Evolutionary conservation across 768 basidiomycete species (phyloP).

Genomic region (Lentinula sp.): DNA sequence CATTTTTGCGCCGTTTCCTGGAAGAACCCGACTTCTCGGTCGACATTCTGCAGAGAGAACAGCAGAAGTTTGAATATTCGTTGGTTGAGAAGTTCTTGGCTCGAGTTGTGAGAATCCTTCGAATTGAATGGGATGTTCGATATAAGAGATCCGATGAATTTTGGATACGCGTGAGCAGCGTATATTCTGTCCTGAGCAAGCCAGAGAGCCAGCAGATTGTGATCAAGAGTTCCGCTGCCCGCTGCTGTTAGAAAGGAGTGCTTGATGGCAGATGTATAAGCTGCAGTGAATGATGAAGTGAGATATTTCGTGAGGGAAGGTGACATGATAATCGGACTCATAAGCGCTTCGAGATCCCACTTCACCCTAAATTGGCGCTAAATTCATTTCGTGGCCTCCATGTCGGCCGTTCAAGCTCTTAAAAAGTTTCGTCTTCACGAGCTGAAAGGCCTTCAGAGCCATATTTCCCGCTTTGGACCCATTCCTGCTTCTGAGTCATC

Average conservation of each 20-base stretch:
- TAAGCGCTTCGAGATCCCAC: neutral
- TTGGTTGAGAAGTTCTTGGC: conserved; percentile 29
- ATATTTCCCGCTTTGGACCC: conserved; percentile 30
- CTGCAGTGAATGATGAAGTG: conserved; percentile 24
- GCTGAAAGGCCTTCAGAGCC: conserved; percentile 29
- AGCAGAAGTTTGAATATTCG: conserved; percentile 42
- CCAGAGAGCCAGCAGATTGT: conserved; percentile 49
- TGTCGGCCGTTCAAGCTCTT: conserved; percentile 20
- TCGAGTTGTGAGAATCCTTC: conserved; percentile 21
- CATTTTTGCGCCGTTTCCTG: conserved; percentile 38
- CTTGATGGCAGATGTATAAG: conserved; percentile 42
- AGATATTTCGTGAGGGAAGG: conserved; percentile 29
- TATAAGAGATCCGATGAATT: conserved; percentile 64
- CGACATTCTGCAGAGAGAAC: conserved; percentile 51
- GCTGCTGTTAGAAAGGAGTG: conserved; percentile 60
- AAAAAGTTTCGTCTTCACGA: conserved; percentile 42
- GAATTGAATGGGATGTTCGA: conserved; percentile 48
- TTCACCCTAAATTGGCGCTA: no score
- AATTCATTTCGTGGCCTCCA: neutral
- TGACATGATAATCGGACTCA: neutral
- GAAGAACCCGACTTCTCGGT: conserved; percentile 51
- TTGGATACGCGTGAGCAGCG: conserved; percentile 69
- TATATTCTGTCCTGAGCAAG: conserved; percentile 72
- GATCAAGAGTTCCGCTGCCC: conserved; percentile 42
- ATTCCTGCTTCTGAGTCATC: conserved; percentile 18